phyloP scores from a whole-genome alignment of 2,329 filamentous ascomycete genomes.

The Lachnellula arida region DNA sequence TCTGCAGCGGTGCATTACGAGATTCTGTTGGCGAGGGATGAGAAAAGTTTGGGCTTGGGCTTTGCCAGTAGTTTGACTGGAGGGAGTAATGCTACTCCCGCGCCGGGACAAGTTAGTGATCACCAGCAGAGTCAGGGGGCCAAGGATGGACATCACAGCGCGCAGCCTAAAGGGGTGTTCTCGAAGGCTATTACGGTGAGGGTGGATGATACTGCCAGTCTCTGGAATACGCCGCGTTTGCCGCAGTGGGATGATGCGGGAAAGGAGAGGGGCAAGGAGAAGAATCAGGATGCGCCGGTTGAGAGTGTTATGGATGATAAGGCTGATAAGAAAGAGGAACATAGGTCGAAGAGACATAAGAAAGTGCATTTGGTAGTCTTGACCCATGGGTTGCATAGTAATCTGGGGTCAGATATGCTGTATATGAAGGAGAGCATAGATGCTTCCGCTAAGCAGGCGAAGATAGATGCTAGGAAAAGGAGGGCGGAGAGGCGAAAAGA shows the following conservation, averaged over 20 bases:
- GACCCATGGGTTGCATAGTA: slow-evolving; percentile 93
- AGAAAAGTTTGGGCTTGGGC: slow-evolving; percentile 70
- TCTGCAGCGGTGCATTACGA: slow-evolving; percentile 87
- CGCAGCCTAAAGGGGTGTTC: slow-evolving; percentile 71
- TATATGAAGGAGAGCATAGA: slow-evolving; percentile 98
- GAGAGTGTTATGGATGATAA: slow-evolving; percentile 21
- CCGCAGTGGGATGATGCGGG: slow-evolving; percentile 53
- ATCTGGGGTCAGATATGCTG: slow-evolving; percentile 92
- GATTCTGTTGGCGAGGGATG: slow-evolving; percentile 77
- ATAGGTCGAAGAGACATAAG: slow-evolving; percentile 54
- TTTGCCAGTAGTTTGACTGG: slow-evolving; percentile 27
- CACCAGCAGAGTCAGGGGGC: slow-evolving; percentile 60
- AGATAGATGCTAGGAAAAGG: slow-evolving; percentile 61
- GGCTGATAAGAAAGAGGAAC: slow-evolving; percentile 13
- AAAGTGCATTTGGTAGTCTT: slow-evolving; percentile 87
- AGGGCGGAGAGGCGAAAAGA: slow-evolving; percentile 46
- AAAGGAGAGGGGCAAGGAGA: slow-evolving; percentile 23
- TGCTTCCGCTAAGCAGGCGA: slow-evolving; percentile 68
- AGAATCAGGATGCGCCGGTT: slow-evolving; percentile 19
- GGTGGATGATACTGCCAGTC: slow-evolving; percentile 79
- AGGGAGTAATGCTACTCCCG: slow-evolving; percentile 40
- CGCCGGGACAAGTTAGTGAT: slow-evolving; percentile 71
- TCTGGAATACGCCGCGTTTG: slow-evolving; percentile 90
- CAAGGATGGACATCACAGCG: slow-evolving; percentile 54
- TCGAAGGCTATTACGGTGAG: slow-evolving; percentile 73